phyloP scores from a whole-genome alignment of 768 basidiomycete species.

The Mycena maculata region DNA sequence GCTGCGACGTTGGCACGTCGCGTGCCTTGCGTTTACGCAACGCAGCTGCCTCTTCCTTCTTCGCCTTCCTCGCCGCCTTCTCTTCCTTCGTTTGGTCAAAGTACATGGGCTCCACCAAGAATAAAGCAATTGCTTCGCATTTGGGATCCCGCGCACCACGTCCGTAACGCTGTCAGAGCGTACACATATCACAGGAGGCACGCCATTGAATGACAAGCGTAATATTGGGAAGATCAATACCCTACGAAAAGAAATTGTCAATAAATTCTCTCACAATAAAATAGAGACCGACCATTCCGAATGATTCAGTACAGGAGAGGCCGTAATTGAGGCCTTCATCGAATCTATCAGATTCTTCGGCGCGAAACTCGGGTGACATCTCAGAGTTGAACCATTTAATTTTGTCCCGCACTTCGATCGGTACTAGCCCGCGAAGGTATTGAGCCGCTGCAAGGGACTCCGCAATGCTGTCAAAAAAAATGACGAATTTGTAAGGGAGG shows the following conservation, averaged over 20 bases:
- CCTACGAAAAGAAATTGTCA: background rate
- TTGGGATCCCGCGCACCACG: constrained; percentile 26
- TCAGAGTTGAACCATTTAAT: constrained; percentile 8
- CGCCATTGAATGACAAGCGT: constrained; percentile 4
- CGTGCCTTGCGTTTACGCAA: constrained; percentile 1
- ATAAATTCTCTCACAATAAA: background rate
- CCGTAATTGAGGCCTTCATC: background rate
- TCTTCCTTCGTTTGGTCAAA: constrained; percentile 38
- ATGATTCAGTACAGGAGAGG: background rate
- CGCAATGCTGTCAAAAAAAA: background rate
- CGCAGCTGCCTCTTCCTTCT: background rate
- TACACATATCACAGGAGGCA: background rate
- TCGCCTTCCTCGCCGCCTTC: constrained; percentile 23
- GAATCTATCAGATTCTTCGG: background rate
- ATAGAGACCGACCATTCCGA: constrained; percentile 1
- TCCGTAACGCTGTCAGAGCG: no score
- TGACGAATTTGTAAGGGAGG: constrained; percentile 29
- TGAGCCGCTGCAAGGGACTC: background rate
- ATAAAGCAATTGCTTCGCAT: constrained; percentile 36
- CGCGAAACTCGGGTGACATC: constrained; percentile 5
- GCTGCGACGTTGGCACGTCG: constrained; percentile 2
- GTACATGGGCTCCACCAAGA: constrained; percentile 44
- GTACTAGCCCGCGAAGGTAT: background rate
- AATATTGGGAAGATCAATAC: constrained; percentile 5
- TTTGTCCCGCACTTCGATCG: background rate